A percentile compares a stretch with the other conserved stretches of the same genome.
Conservation (phyloP, 1,284 basidiomycete species). For the Tylopilus sp. region DNA sequence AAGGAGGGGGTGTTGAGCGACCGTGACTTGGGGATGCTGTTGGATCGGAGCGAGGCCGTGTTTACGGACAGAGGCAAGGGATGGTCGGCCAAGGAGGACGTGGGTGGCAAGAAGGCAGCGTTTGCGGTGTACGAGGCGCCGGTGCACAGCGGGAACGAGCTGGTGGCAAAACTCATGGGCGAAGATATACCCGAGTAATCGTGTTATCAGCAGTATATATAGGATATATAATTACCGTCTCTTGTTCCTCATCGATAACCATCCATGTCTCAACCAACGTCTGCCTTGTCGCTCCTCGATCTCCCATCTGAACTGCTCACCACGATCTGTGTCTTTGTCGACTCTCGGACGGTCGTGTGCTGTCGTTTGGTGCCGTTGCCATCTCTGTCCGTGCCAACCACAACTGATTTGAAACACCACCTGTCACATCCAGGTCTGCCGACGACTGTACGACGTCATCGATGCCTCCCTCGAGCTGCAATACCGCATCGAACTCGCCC, state of each 20-base stretch:
- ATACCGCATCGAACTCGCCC: slow-evolving; percentile 61
- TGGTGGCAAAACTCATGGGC: slow-evolving; percentile 77
- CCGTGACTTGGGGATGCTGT: slow-evolving; percentile 80
- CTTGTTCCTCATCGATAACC: not conserved
- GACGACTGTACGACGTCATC: slow-evolving; percentile 46
- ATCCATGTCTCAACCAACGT: not conserved
- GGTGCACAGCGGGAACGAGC: slow-evolving; percentile 75
- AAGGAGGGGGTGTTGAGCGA: slow-evolving; percentile 84
- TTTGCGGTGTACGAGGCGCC: slow-evolving; percentile 90
- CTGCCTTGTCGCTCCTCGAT: slow-evolving; percentile 17
- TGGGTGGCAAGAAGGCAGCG: slow-evolving; percentile 61
- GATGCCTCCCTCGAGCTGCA: slow-evolving; percentile 52
- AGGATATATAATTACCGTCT: too few relatives aligned
- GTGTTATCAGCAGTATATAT: too few relatives aligned
- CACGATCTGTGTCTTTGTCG: slow-evolving; percentile 17
- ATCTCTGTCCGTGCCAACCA: not conserved
- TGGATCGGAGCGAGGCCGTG: slow-evolving; percentile 87
- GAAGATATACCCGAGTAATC: slow-evolving; percentile 50
- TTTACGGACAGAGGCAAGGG: slow-evolving; percentile 83
- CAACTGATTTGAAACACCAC: not conserved
- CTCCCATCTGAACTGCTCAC: slow-evolving; percentile 32
- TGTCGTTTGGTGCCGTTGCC: slow-evolving; percentile 49
- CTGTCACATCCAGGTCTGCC: slow-evolving; percentile 52
- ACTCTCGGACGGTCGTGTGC: slow-evolving; percentile 16
- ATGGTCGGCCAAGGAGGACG: slow-evolving; percentile 65